phyloP scores from a whole-genome alignment of 306 rosid genomes.

The Prunus padus region DNA sequence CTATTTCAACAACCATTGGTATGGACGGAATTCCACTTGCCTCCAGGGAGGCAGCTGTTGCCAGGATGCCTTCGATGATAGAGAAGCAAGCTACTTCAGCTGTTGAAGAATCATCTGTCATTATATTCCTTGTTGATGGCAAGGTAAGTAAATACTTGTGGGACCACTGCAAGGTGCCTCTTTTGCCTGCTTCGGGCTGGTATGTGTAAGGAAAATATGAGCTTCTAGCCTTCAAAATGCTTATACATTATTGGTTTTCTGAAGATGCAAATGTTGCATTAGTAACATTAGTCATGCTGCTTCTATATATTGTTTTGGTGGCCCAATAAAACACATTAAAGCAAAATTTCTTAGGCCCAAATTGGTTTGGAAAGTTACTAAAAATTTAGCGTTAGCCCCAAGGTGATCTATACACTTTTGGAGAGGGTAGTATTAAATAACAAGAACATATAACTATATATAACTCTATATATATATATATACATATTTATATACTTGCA shows the following conservation, averaged over 20 bases:
- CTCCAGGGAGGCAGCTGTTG: conserved; percentile 87
- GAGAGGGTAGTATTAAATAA: no score
- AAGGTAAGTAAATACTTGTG: conserved; percentile 48
- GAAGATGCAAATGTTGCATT: neutral
- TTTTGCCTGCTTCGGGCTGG: neutral
- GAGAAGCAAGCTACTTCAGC: conserved; percentile 92
- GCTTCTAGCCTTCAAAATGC: neutral
- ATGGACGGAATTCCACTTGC: conserved; percentile 97
- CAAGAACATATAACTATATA: no score
- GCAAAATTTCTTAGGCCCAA: neutral
- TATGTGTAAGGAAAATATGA: neutral
- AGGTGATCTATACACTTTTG: no score
- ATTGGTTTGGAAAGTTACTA: no score
- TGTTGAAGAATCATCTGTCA: conserved; percentile 86
- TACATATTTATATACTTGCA: no score
- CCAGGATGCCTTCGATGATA: conserved; percentile 97
- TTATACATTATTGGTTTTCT: neutral
- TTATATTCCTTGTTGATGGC: conserved; percentile 85
- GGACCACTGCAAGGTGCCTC: conserved; percentile 1
- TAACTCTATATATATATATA: no score
- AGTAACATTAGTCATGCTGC: neutral
- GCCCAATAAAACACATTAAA: neutral
- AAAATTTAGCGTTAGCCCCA: no score
- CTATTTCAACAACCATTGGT: conserved; percentile 81
- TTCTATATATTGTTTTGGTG: neutral